These are phyloP conservation scores for Styphnolobium japonicum DNA, from an alignment of 306 rosid species.

Conservation along the genomic window DNA sequence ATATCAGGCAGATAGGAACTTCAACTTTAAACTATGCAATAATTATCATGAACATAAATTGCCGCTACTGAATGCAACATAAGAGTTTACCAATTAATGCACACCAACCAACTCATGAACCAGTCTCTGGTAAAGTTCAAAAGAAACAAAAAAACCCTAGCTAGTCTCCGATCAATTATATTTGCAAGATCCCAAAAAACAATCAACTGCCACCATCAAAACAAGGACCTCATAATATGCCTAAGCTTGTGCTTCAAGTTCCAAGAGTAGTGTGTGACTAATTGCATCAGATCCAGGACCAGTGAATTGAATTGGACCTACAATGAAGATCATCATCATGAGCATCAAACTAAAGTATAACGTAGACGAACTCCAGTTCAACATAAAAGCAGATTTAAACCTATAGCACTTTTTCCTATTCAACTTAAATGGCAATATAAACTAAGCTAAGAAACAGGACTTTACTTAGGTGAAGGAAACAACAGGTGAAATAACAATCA, in stretches of 20 bases:
- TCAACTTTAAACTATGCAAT: not conserved
- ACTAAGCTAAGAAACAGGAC: not conserved
- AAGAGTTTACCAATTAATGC: not conserved
- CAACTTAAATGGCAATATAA: not conserved
- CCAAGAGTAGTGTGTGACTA: slow-evolving; percentile 84
- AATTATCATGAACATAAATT: not conserved
- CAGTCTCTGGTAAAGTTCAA: not conserved
- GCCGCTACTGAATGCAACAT: slow-evolving; percentile 5
- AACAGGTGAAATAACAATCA: not conserved
- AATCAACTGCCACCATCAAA: slow-evolving; percentile 7
- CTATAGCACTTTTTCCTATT: not conserved
- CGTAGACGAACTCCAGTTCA: not conserved
- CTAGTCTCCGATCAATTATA: slow-evolving; percentile 15
- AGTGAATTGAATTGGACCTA: slow-evolving; percentile 91
- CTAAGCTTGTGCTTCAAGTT: slow-evolving; percentile 60
- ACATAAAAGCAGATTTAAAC: not conserved
- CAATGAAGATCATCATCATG: slow-evolving; percentile 13
- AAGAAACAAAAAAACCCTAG: slow-evolving; percentile 13
- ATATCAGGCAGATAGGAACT: not conserved
- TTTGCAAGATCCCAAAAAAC: not conserved
- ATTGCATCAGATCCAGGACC: slow-evolving; percentile 77
- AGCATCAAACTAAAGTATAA: not conserved
- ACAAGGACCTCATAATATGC: not conserved
- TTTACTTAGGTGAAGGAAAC: not conserved
- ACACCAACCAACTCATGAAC: not conserved